Conservation (phyloP, 768 basidiomycete species). For the Amanita pseudoporphyria region DNA sequence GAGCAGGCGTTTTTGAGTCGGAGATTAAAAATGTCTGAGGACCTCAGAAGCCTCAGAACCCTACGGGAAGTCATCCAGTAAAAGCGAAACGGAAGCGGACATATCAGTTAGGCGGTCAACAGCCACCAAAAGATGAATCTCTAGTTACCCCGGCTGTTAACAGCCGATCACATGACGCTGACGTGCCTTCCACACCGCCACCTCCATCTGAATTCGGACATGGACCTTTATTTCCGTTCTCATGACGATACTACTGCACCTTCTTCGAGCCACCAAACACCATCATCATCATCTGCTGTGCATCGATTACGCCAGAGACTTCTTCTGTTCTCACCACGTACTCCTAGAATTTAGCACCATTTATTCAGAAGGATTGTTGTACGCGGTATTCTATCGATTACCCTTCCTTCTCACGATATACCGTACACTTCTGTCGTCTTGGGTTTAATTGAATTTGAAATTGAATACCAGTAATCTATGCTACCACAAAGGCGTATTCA, state of each 20-base stretch:
- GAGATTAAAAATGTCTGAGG: neutral
- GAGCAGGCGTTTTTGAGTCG: neutral
- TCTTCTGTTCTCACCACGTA: neutral
- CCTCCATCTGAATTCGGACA: constrained; percentile 31
- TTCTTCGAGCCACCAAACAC: neutral
- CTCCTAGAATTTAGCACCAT: no score
- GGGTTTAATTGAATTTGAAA: no score
- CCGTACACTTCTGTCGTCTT: no score
- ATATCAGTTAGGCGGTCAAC: constrained; percentile 43
- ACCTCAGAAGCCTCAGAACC: neutral
- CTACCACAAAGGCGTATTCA: neutral
- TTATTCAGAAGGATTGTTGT: no score
- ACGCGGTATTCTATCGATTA: no score
- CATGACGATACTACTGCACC: constrained; percentile 14
- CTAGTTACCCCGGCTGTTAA: neutral
- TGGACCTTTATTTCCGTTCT: constrained; percentile 63
- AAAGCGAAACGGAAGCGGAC: constrained; percentile 74
- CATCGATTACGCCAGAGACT: neutral
- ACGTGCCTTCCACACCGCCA: constrained; percentile 9
- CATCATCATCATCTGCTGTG: neutral
- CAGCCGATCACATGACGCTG: constrained; percentile 1
- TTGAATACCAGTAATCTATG: no score
- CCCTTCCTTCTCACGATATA: no score
- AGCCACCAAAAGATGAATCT: constrained; percentile 12
- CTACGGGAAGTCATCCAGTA: constrained; percentile 15